Evolutionary conservation across 2,329 filamentous ascomycete species (phyloP), one percentile per base, ranked within the genome.

Genomic region (Ophiostoma tasmaniense): DNA sequence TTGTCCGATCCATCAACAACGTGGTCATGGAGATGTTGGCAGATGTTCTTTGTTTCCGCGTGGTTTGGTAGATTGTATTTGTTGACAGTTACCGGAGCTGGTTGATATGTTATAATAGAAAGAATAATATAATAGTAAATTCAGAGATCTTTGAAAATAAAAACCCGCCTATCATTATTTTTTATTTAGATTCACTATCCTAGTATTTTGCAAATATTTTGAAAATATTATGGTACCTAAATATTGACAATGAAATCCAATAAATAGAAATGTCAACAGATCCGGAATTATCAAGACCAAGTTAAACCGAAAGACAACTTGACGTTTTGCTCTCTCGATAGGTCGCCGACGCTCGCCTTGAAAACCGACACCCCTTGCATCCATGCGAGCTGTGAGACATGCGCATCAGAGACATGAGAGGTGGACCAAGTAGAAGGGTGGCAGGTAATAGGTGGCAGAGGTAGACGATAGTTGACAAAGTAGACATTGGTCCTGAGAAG

Each of bases 341-440:
- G 50, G 22, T 14, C 50, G n/a, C 22, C 50, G 50, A 55, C 22
- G 22, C n/a, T 55, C 11, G 50, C 50, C 50, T 55, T 37, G 13
- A 33, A 64, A 61, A 20, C 59, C 67, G 28, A 33, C 45, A n/a
- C 37, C 59, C 65, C 65, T 64, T 69, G 66, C 65, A 64, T 67
- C 68, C 68, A 67, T 67, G 66, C 37, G 66, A 67, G 65, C 67
- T 62, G 59, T 64, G 42, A 59, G 65, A 59, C 45, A 39, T 52
- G 30, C 28, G 14, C n/a, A 66, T 28, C 61, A 61, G 37, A 50
- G 59, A 64, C 5, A 39, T 33, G n/a, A 61, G 20, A 30, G 52
- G 45, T 22, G 7, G 64, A 50, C 37, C 22, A 25, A 55, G 25
- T 33, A 64, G 37, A 66, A 42, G 13, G 13, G 52, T 22, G 50